Base-by-base conservation (phyloP, 2,329 filamentous ascomycete species). In the Mycogone perniciosa region DNA sequence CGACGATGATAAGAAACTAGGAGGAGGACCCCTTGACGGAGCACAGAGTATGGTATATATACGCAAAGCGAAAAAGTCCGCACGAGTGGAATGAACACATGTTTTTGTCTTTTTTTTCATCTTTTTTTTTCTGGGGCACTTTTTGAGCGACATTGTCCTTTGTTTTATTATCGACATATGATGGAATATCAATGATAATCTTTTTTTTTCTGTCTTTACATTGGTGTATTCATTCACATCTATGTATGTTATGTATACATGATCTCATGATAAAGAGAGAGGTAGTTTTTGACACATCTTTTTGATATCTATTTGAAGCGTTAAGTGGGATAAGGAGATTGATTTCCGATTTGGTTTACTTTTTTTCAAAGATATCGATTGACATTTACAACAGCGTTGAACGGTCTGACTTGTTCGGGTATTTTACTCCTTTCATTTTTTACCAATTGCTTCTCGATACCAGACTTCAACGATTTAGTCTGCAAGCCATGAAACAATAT, bases 41-140 rank as follows among this genome's bases (percentile, higher is more conserved):
- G 20, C 50, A 40, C 51, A 46, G 38, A 42, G 31, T 38, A 45
- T 46, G 46, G 46, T 53, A 33, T 53, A 49, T 26, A 53, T 53
- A 53, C 38, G 51, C 34, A 46, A 44, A 38, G 37, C 46, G 37
- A 53, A 53, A 38, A 53, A 53, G 46, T 26, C 42, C 34, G 41
- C 45, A 4, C 41, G 46, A 26, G 39, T 29, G 37, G 50, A 52
- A 13, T 52, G 34, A 44, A 37, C 10, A 8, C 10, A 8, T 9
- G 45, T 42, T 41, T 46, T 37, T 29, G 20, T 8, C 34, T n/a
- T 48, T 46, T 45, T 39, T 30, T 20, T 26, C 11, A 20, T 38
- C 10, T 29, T 31, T 29, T 41, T 41, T 37, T 46, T 27, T 31
- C 20, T 6, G n/a, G 11, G 5, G 41, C 4, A 31, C 7, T 5